These are phyloP conservation scores for Tagetes erecta DNA, from an alignment of 129 eudicot species.

Conservation along the genomic window DNA sequence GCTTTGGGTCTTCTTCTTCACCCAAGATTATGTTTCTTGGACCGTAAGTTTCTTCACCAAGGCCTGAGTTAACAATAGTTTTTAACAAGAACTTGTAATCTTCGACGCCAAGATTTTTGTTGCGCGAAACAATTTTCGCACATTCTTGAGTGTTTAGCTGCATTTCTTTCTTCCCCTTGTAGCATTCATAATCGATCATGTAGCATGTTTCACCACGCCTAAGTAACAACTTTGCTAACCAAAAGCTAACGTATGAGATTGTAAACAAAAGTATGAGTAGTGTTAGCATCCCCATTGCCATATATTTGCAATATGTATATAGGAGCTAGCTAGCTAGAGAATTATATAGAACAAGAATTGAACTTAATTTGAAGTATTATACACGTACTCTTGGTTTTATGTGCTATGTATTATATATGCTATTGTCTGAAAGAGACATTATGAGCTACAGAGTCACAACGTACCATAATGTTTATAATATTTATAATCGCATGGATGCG, in stretches of 20 bases:
- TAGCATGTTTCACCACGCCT: constrained; percentile 45
- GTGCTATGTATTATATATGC: too few species aligned
- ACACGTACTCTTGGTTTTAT: too few species aligned
- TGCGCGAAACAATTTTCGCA: constrained; percentile 45
- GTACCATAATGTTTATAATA: too few species aligned
- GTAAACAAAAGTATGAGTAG: constrained; percentile 26
- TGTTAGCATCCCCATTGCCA: constrained; percentile 30
- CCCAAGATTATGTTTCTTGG: constrained; percentile 52
- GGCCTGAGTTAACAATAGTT: constrained; percentile 59
- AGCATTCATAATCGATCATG: constrained; percentile 63
- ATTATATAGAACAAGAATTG: not conserved
- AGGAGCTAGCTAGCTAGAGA: not conserved
- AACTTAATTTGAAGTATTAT: too few species aligned
- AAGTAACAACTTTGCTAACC: constrained; percentile 19
- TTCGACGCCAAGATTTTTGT: constrained; percentile 49
- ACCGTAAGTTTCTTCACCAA: constrained; percentile 62
- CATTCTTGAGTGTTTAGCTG: constrained; percentile 41
- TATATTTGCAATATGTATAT: not conserved
- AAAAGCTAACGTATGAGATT: constrained; percentile 29
- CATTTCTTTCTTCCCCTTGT: constrained; percentile 48
- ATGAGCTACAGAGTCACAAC: too few species aligned
- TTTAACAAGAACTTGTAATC: constrained; percentile 55
- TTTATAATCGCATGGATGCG: too few species aligned
- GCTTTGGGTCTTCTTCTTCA: constrained; percentile 41
- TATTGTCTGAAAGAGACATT: too few species aligned